These are phyloP conservation scores for Leccinum longicurvipes DNA, from an alignment of 768 basidiomycete species.

Conservation along the genomic window DNA sequence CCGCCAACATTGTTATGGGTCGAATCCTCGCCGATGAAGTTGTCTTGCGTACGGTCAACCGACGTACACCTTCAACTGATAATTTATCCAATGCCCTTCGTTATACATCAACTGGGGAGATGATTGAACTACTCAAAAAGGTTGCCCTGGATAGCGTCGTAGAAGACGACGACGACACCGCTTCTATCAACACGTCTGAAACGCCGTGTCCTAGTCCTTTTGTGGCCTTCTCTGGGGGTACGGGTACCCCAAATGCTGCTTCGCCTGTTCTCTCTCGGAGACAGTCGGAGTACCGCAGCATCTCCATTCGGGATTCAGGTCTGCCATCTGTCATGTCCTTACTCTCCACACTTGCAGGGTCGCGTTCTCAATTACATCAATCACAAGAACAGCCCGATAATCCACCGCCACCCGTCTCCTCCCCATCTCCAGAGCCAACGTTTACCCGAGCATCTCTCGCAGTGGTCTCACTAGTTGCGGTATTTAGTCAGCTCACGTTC, in stretches of 20 bases:
- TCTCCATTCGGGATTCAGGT: constrained; percentile 42
- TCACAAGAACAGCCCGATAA: constrained; percentile 38
- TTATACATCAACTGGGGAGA: constrained; percentile 20
- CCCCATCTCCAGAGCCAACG: constrained; percentile 24
- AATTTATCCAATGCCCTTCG: constrained; percentile 14
- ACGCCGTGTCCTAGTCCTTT: constrained; percentile 37
- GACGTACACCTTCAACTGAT: constrained; percentile 14
- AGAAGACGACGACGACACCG: constrained; percentile 42
- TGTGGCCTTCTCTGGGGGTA: constrained; percentile 23
- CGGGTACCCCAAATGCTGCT: constrained; percentile 35
- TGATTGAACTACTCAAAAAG: constrained; percentile 41
- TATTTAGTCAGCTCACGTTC: constrained; percentile 70
- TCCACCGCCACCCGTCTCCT: constrained; percentile 29
- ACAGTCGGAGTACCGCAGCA: constrained; percentile 50
- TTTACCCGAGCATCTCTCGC: constrained; percentile 55
- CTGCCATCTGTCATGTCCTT: constrained; percentile 63
- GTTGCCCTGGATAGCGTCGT: constrained; percentile 35
- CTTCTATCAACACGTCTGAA: constrained; percentile 39
- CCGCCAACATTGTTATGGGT: constrained; percentile 41
- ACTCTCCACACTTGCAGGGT: constrained; percentile 58
- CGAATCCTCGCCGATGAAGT: constrained; percentile 67
- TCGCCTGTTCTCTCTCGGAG: constrained; percentile 58
- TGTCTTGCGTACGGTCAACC: constrained; percentile 52
- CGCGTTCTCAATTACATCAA: constrained; percentile 57
- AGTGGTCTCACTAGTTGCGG: constrained; percentile 56